Percentiles rank a stretch among this genome's conserved stretches.
Conservation (phyloP, 1,139 yeast genomes). For the Geotrichum fermentans region DNA sequence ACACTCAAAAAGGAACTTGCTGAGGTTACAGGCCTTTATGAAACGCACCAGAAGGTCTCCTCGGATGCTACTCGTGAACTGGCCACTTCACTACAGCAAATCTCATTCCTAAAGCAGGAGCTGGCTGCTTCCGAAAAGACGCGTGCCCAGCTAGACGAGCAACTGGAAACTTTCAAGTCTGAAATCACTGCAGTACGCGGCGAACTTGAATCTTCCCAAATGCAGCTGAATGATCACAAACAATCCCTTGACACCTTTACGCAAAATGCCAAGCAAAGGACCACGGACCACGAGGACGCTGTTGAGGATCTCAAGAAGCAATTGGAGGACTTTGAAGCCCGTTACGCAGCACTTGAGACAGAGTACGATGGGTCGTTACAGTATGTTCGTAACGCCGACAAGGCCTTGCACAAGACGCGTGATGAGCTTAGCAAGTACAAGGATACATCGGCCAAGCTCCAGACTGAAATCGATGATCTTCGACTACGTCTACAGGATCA, state of each 20-base stretch:
- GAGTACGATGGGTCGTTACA: slow-evolving; percentile 68
- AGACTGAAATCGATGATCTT: slow-evolving; percentile 56
- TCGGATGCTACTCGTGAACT: slow-evolving; percentile 31
- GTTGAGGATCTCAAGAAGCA: slow-evolving; percentile 17
- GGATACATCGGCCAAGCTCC: slow-evolving; percentile 51
- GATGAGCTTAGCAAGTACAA: slow-evolving; percentile 62
- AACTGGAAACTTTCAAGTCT: slow-evolving; percentile 1
- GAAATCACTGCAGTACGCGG: background rate
- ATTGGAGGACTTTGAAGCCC: slow-evolving; percentile 12
- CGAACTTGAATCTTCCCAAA: slow-evolving; percentile 9
- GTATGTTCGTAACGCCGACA: slow-evolving; percentile 68
- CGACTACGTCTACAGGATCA: slow-evolving; percentile 18
- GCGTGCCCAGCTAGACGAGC: slow-evolving; percentile 13
- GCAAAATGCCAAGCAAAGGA: slow-evolving; percentile 17
- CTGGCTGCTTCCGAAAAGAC: slow-evolving; percentile 20
- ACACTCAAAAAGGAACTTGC: slow-evolving; percentile 26
- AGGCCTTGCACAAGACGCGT: slow-evolving; percentile 69
- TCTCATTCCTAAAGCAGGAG: slow-evolving; percentile 30
- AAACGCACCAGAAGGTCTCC: slow-evolving; percentile 35
- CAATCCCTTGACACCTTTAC: slow-evolving; percentile 13
- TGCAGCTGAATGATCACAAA: slow-evolving; percentile 5
- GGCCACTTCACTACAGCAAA: slow-evolving; percentile 27
- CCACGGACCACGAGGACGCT: slow-evolving; percentile 9
- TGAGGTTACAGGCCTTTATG: slow-evolving; percentile 29
- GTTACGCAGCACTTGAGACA: slow-evolving; percentile 38